Percentiles rank a stretch among this genome's conserved stretches.
phyloP scores from a whole-genome alignment of 768 basidiomycete species.

The Daedalea quercina region DNA sequence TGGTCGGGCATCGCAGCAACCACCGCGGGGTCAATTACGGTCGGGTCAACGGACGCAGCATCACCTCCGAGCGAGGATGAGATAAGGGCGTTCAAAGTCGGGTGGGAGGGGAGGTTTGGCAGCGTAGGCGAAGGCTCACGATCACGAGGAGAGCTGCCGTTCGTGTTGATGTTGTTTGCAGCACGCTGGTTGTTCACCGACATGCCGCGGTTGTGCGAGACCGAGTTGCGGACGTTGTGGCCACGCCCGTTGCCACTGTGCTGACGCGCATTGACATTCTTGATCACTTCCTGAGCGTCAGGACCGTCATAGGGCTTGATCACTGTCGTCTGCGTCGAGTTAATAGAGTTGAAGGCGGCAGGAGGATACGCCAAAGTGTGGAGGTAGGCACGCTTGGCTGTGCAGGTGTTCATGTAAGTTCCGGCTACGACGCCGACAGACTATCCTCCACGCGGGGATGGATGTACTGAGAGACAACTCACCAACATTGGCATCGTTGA shows the following conservation, averaged over 20 bases:
- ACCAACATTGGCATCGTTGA: conserved; percentile 87
- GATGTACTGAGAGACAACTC: conserved; percentile 26
- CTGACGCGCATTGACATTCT: conserved; percentile 73
- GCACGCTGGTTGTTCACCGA: conserved; percentile 20
- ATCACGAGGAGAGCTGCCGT: conserved; percentile 24
- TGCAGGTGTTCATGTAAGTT: not conserved
- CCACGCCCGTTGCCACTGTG: conserved; percentile 58
- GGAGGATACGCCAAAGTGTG: conserved; percentile 82
- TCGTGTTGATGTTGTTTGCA: conserved; percentile 12
- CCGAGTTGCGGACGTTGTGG: conserved; percentile 52
- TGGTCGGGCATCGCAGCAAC: conserved; percentile 47
- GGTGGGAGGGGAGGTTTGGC: conserved; percentile 74
- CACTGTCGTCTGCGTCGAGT: conserved; percentile 44
- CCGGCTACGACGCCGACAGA: not conserved
- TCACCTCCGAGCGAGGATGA: conserved; percentile 60
- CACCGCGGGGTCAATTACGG: conserved; percentile 63
- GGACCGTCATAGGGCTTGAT: conserved; percentile 93
- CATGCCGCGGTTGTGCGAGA: conserved; percentile 21
- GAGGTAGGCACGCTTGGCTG: conserved; percentile 95
- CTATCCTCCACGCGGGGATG: not conserved
- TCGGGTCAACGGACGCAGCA: conserved; percentile 34
- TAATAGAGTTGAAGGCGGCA: conserved; percentile 51
- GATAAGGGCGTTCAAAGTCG: conserved; percentile 80
- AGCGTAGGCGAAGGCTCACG: conserved; percentile 81
- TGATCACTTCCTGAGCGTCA: conserved; percentile 83